Base-by-base conservation (phyloP, 2,329 filamentous ascomycete genomes). In the Sclerotinia subarctica region DNA sequence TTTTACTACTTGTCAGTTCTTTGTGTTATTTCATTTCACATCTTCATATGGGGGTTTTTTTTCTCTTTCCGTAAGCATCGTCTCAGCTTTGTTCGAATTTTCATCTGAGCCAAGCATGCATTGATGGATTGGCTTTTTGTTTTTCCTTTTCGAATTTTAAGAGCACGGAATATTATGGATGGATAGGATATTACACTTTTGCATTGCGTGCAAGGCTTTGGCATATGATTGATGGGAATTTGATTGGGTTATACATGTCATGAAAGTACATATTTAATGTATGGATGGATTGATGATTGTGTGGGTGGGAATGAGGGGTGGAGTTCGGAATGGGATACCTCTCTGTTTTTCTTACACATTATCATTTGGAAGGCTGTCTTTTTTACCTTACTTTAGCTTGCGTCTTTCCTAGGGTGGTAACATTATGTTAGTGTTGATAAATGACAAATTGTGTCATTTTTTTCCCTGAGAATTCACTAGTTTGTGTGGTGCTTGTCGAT, bases 151-250 rank as follows among this genome's bases (percentile, higher is more conserved):
- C 35, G 17, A 13, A 32, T 44, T 15, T 56, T 32, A 26, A 63
- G 59, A 52, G 29, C 46, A 38, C n/a, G 21, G 49, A 49, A 8
- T 54, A 42, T 42, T n/a, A 64, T 44, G 49, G 62, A 53, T 56
- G 62, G 49, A 21, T 24, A 64, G 35, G 62, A 64, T 64, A 64
- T 44, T 56, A 64, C 46, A 38, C 35, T 35, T 63, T 56, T 64
- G 62, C 32, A 53, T 64, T 56, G 35, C 49, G 47, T 64, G 62
- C 62, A 42, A 56, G 62, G 51, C 62, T 64, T 64, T 44, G 62
- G 62, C 62, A 64, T 56, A 64, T 44, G n/a, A 64, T 44, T 49
- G 21, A 56, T 64, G 6, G 32, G 49, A 26, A 54, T n/a, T 42
- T 13, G 44, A 64, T 8, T 64, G 26, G 49, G 24, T 38, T 63